These are phyloP conservation scores for Gaertneriomyces sp. DNA, from an alignment of 192 early-diverging fungal genomes.

Conservation along the genomic window DNA sequence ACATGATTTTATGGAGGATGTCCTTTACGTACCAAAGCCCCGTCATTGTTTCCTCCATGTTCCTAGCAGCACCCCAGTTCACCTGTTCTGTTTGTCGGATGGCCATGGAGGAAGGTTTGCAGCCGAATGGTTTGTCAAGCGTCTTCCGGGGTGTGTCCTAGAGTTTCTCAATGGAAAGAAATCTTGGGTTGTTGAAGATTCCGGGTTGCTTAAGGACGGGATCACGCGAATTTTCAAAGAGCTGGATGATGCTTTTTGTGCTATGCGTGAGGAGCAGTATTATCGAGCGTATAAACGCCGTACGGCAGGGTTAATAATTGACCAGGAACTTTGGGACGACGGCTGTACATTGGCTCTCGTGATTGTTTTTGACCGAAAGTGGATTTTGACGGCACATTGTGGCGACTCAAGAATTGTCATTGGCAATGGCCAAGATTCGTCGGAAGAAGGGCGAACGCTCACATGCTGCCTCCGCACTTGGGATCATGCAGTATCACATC, in stretches of 20 bases:
- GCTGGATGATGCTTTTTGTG: constrained; percentile 25
- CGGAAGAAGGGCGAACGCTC: background rate
- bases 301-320: background rate
- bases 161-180: background rate
- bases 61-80: background rate
- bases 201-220: background rate
- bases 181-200: too few species aligned
- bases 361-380: background rate
- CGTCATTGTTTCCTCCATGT: background rate
- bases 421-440: background rate
- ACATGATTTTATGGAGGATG: constrained; percentile 12
- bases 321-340: constrained; percentile 8
- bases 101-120: constrained; percentile 27
- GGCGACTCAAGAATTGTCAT: constrained; percentile 25
- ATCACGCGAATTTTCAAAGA: background rate
- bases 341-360: constrained; percentile 22
- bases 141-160: background rate
- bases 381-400: constrained; percentile 12
- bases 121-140: constrained; percentile 25
- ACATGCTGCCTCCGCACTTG: constrained; percentile 4
- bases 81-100: constrained; percentile 23
- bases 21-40: constrained; percentile 8
- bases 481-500: constrained; percentile 16
- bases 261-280: constrained; percentile 9
- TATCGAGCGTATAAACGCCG: too few species aligned